phyloP scores from a whole-genome alignment of 2,329 filamentous ascomycete genomes.

The Aureobasidium sp. region DNA sequence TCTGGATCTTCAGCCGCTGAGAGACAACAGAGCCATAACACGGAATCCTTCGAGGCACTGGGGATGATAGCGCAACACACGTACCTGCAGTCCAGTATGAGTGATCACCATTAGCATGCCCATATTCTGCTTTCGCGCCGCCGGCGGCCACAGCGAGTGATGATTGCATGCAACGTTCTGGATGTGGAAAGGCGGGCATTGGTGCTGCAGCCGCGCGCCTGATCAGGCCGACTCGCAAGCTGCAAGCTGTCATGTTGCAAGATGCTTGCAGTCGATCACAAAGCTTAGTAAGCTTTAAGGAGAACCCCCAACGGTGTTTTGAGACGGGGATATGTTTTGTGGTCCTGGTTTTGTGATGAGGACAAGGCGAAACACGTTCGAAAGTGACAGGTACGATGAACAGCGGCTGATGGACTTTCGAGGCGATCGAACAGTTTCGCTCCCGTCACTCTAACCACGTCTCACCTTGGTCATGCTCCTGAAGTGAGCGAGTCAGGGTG shows the following conservation, averaged over 20 bases:
- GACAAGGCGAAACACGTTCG: neutral
- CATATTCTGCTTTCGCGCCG: neutral
- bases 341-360: neutral
- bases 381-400: neutral
- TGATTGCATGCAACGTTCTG: neutral
- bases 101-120: neutral
- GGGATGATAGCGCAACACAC: neutral
- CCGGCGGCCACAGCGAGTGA: neutral
- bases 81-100: neutral
- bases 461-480: conserved; percentile 1
- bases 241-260: neutral
- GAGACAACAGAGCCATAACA: neutral
- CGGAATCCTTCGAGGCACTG: neutral
- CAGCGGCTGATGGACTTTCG: neutral
- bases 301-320: neutral
- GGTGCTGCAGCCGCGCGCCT: neutral
- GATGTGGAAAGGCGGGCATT: neutral
- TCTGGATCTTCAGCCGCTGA: neutral
- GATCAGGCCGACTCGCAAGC: neutral
- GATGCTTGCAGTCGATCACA: conserved; percentile 8
- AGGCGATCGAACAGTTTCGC: neutral
- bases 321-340: neutral
- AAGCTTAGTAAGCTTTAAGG: conserved; percentile 7
- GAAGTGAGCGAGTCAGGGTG: neutral
- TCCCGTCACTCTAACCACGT: neutral